Base-by-base conservation (phyloP, 495 filamentous ascomycete genomes). In the Niebla homalea region DNA sequence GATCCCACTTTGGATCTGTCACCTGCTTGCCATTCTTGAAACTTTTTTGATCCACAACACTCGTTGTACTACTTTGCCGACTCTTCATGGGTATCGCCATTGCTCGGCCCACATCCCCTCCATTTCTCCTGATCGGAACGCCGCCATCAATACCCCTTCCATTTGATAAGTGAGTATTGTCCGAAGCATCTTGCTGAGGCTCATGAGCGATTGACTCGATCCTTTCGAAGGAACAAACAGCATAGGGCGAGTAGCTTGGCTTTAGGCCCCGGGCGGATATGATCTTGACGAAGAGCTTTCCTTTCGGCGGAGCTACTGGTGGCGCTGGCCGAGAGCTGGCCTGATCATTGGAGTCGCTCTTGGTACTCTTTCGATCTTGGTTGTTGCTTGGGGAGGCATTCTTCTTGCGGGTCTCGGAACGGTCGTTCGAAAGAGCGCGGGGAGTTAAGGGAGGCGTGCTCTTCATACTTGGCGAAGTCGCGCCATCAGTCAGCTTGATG, bases 81-180 rank as follows among this genome's bases (percentile, higher is more conserved):
- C 87, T 94, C 58, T 81, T 81, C 85, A 95, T 94, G 2, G 92
- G 92, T 57, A 98, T 97, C 16, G 92, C 85, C 80, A 94, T 94
- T 21, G 88, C 78, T 48, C 80, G 74, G 19, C 87, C 86, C 5
- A 78, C 77, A 43, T 92, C 87, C 55, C 81, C 85, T 35, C 80
- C 82, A 26, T 80, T 74, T 32, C 81, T 70, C 52, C 71, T 72
- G 51, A 86, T 83, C 2, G 79, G 70, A 46, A 85, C 67, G 36
- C 73, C 71, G 60, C 77, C 70, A 40, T 26, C 44, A 70, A 73
- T 68, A 63, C 61, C 54, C 60, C 75, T 66, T 60, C 70, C 56
- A 37, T 71, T 57, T 20, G 39, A 43, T 41, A 19, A 42, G 8
- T 70, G 71, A 35, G 80, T 74, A 48, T 78, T 73, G 18, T 64